Evolutionary conservation across 441 rosid species (phyloP), one percentile per base, ranked within the genome.

Genomic region (Adansonia madagascariensis): DNA sequence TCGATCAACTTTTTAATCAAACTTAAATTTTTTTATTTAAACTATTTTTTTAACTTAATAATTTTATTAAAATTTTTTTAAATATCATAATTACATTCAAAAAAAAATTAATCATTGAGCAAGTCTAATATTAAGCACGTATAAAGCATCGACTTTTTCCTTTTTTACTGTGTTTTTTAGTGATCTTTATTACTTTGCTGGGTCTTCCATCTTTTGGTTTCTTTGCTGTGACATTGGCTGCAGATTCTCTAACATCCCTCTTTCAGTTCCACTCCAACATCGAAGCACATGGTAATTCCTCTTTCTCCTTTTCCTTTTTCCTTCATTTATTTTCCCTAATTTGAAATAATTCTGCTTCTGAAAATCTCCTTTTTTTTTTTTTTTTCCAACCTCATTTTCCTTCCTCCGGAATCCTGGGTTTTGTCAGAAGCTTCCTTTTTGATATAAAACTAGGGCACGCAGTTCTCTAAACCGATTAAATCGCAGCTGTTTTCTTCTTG

Each of bases 401-500:
- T 65, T 55, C 53, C 12, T 53, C 15, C 15, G 4, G 41, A 75
- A 78, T 57, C 63, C 79, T 77, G 82, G 84, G 60, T 79, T 84
- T 79, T 65, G 22, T 59, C 15, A 43, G 18, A 3, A 3, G 1
- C 18, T 66, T 9, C 31, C 2, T 43, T 43, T 41, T 65, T 44
- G 9, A 9, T 41, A 17, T 15, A 17, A 18, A 39, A 43, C 4
- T 41, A 65, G 15, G 70, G 50, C 70, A 8, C 8, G 0, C 1
- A 0, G 52, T 44, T 65, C 27, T 65, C 17, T 1, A 65, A 65
- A 3, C 50, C 7, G 18, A 52, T 6, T 4, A 50, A 67, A 49
- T 24, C 57, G 20, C 43, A 24, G 22, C 18, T 24, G 14, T 49
- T 69, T 22, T 44, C 35, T 20, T 67, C 0, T 31, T 27, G 1